Evolutionary conservation across 2,329 filamentous ascomycete species (phyloP).

Genomic region (Pestalotiopsis fici): DNA sequence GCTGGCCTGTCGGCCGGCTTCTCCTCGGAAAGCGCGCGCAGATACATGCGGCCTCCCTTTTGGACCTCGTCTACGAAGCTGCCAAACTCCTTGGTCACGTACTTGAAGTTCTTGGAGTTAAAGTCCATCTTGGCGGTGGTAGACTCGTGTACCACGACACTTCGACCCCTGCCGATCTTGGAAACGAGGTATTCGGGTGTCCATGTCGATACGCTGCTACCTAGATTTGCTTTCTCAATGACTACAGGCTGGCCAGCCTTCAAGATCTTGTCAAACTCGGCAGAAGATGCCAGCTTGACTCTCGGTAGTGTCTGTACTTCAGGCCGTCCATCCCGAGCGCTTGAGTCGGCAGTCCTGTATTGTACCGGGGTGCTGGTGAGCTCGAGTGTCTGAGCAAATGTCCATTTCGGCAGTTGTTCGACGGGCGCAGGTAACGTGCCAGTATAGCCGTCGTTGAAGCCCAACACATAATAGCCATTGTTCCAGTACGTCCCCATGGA

Average conservation of each 20-base stretch:
- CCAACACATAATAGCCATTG: slow-evolving; percentile 39
- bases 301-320: slow-evolving; percentile 46
- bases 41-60: slow-evolving; percentile 66
- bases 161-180: slow-evolving; percentile 60
- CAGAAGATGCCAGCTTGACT: slow-evolving; percentile 48
- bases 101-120: slow-evolving; percentile 78
- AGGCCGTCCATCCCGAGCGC: slow-evolving; percentile 31
- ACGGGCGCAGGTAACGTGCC: background rate
- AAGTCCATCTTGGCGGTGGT: slow-evolving; percentile 73
- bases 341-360: background rate
- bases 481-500: slow-evolving; percentile 91
- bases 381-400: slow-evolving; percentile 6
- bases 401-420: background rate
- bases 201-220: slow-evolving; percentile 69
- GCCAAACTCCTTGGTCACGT: slow-evolving; percentile 68
- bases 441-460: background rate
- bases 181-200: slow-evolving; percentile 66
- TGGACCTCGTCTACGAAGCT: slow-evolving; percentile 64
- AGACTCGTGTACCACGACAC: slow-evolving; percentile 75
- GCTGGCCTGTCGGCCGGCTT: slow-evolving; percentile 71
- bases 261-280: slow-evolving; percentile 63
- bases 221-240: slow-evolving; percentile 66
- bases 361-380: background rate
- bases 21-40: slow-evolving; percentile 73
- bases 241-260: slow-evolving; percentile 61